Base-by-base conservation (phyloP, 2,329 filamentous ascomycete species). In the Beauveria sp. region DNA sequence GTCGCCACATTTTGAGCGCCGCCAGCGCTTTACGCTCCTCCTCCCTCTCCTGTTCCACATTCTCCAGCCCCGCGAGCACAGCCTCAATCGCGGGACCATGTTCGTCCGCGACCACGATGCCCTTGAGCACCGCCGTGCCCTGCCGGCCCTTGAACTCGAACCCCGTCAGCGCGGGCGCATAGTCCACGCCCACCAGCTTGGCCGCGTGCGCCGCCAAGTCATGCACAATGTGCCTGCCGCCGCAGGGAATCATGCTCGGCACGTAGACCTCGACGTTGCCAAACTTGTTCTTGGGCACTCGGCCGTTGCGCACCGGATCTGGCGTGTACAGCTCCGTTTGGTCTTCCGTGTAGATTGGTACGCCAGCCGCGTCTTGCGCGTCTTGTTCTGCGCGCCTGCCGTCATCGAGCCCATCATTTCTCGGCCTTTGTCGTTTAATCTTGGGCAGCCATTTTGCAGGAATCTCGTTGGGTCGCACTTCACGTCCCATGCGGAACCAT, bases 241-340 rank as follows among this genome's bases (percentile, higher is more conserved):
- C 93, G 46, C 77, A 75, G 0, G 95, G 95, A 0, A 98, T 81
- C 95, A 99, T 98, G 64, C 86, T 91, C 0, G 91, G 87, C 12
- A 96, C 92, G 71, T 93, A 98, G 45, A 96, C 83, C 69, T 98
- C 95, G 63, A 98, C 87, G 70, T 99, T 99, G 12, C 92, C 92
- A 72, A 91, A 99, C 20, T 88, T 87, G 70, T 99, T 99, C 75
- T 91, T 93, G 0, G 95, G 93, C 1, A 98, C 82, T 14, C 80
- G 79, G 0, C 92, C 93, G 57, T 86, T 76, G 3, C 89, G 78
- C 1, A 98, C 87, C 0, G 91, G 87, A 1, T 91, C 89, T 0
- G 93, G 84, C 14, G 83, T 75, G 72, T 96, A 98, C 0, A 87
- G 63, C 16, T 88, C 83, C 0, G 93, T 91, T 69, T 91, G 86